These are phyloP conservation scores for Termitomyces eurrhizus DNA, from an alignment of 768 basidiomycete species.

Conservation along the genomic window DNA sequence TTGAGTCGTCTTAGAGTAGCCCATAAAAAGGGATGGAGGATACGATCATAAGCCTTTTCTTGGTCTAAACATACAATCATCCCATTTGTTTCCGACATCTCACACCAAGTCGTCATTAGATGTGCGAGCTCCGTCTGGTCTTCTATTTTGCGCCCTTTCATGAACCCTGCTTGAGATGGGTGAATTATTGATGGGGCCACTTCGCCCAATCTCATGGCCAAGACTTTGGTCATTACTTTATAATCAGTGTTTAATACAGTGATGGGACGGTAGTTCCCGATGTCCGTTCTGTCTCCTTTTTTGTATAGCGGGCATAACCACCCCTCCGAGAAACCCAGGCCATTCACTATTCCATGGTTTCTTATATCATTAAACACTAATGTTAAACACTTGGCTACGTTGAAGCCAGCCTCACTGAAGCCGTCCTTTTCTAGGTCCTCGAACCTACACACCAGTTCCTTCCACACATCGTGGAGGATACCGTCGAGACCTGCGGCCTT, in stretches of 20 bases:
- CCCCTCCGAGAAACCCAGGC: neutral
- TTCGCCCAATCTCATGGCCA: neutral
- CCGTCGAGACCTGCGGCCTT: no score
- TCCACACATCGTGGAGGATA: no score
- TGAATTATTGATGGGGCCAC: neutral
- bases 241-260: neutral
- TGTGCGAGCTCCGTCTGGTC: no score
- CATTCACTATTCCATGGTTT: neutral
- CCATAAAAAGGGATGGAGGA: no score
- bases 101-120: neutral
- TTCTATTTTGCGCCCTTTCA: neutral
- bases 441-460: no score
- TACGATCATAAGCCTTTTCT: neutral
- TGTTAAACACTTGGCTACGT: no score
- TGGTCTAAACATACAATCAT: conserved; percentile 1
- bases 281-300: neutral
- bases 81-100: neutral
- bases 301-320: no score
- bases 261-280: neutral
- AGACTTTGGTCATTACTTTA: conserved; percentile 1
- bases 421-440: no score
- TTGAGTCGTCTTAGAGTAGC: no score
- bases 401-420: no score
- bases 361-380: neutral
- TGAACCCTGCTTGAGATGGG: neutral